phyloP scores from a whole-genome alignment of 495 filamentous ascomycete species.

The Lepraria neglecta region DNA sequence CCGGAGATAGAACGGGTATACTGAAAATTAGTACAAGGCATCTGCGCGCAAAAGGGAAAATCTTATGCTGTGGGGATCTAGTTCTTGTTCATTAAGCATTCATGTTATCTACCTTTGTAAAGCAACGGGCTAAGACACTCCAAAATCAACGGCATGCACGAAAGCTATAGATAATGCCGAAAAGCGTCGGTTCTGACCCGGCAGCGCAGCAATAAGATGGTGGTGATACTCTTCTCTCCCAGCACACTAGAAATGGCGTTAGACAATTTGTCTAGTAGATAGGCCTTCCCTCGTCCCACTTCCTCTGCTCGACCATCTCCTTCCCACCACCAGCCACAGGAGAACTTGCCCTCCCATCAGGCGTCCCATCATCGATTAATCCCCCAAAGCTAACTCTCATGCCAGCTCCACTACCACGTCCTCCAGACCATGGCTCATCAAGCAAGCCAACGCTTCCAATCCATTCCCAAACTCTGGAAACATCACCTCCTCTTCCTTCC shows the following conservation, averaged over 20 bases:
- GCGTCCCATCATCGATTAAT: slow-evolving; percentile 58
- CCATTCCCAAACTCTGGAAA: slow-evolving; percentile 93
- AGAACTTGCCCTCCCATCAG: slow-evolving; percentile 68
- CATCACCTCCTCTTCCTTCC: slow-evolving; percentile 76
- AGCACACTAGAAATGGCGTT: no score
- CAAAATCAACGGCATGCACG: no score
- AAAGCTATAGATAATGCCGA: no score
- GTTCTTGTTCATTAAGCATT: no score
- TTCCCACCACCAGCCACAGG: slow-evolving; percentile 25
- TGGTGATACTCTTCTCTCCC: neutral
- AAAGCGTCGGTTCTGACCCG: neutral
- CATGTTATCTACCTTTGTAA: no score
- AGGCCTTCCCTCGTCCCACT: slow-evolving; percentile 58
- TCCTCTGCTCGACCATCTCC: slow-evolving; percentile 35
- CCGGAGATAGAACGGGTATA: neutral
- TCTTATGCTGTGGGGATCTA: no score
- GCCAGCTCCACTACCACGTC: slow-evolving; percentile 24
- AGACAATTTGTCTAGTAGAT: slow-evolving; percentile 45
- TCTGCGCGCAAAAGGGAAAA: no score
- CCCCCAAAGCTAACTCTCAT: slow-evolving; percentile 32
- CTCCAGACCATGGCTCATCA: slow-evolving; percentile 23
- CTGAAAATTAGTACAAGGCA: no score
- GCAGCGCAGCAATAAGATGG: neutral
- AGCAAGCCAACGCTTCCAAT: slow-evolving; percentile 59
- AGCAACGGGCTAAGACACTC: no score